These are phyloP conservation scores for Pythium folliculosum DNA, from an alignment of 352 stramenopile species.

Conservation along the genomic window DNA sequence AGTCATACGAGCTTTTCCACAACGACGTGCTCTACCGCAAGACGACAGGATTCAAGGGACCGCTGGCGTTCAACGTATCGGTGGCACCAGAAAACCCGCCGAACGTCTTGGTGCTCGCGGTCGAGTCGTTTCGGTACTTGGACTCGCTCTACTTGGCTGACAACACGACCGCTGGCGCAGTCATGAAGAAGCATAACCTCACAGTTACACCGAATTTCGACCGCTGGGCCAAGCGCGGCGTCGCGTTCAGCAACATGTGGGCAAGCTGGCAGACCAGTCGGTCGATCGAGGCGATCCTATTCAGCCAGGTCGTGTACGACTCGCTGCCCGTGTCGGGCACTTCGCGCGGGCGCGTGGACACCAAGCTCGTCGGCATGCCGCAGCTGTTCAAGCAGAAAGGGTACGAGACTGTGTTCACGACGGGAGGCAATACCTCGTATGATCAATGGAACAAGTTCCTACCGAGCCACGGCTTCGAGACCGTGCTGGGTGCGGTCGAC, in stretches of 20 bases:
- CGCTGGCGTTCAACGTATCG: slow-evolving; percentile 44
- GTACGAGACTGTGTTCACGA: slow-evolving; percentile 53
- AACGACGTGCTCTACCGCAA: slow-evolving; percentile 40
- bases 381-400: slow-evolving; percentile 55
- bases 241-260: slow-evolving; percentile 59
- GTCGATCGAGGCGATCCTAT: slow-evolving; percentile 57
- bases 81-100: slow-evolving; percentile 36
- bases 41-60: slow-evolving; percentile 42
- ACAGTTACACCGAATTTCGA: slow-evolving; percentile 55
- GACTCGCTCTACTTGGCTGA: slow-evolving; percentile 57
- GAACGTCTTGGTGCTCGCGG: slow-evolving; percentile 51
- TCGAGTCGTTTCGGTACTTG: slow-evolving; percentile 58
- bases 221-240: slow-evolving; percentile 43
- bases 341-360: slow-evolving; percentile 32
- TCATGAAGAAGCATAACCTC: slow-evolving; percentile 34
- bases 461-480: slow-evolving; percentile 50
- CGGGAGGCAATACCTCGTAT: slow-evolving; percentile 46
- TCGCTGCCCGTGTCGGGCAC: slow-evolving; percentile 40
- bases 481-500: slow-evolving; percentile 37
- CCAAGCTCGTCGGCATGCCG: slow-evolving; percentile 42
- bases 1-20: slow-evolving; percentile 44
- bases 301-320: slow-evolving; percentile 52
- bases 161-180: slow-evolving; percentile 23
- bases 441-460: slow-evolving; percentile 56
- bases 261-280: slow-evolving; percentile 60